phyloP scores from a whole-genome alignment of 768 basidiomycete genomes.

The Trametes cingulata region DNA sequence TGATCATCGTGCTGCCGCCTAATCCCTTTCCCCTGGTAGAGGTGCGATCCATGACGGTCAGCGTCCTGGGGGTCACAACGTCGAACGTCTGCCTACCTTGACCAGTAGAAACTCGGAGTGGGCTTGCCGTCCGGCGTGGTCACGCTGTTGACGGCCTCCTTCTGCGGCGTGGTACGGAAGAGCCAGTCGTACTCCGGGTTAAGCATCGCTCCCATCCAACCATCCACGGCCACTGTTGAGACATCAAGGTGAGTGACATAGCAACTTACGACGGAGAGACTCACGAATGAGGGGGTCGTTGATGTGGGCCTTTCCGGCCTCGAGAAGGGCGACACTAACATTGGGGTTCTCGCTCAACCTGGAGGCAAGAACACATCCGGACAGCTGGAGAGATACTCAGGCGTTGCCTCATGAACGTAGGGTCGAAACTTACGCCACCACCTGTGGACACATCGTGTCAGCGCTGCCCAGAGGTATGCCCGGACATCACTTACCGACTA shows the following conservation, averaged over 20 bases:
- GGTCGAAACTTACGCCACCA: constrained; percentile 1
- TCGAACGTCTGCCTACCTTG: not conserved
- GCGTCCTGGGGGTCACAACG: too few relatives aligned
- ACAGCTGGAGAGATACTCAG: constrained; percentile 14
- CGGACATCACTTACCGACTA: constrained; percentile 9
- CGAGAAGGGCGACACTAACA: constrained; percentile 38
- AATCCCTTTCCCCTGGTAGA: constrained; percentile 16
- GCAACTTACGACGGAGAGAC: too few relatives aligned
- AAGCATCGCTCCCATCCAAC: not conserved
- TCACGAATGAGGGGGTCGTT: constrained; percentile 8
- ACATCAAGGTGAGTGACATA: too few relatives aligned
- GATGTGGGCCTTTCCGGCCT: constrained; percentile 27
- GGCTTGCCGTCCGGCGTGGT: not conserved
- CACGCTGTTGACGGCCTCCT: not conserved
- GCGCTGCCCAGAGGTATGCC: not conserved
- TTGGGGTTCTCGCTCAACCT: constrained; percentile 38
- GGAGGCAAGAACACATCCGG: constrained; percentile 43
- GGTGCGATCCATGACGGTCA: not conserved
- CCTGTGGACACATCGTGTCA: not conserved
- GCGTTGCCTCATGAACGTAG: too few relatives aligned
- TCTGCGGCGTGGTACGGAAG: not conserved
- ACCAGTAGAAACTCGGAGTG: not conserved
- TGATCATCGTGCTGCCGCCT: constrained; percentile 48
- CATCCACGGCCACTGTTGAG: not conserved
- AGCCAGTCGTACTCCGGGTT: constrained; percentile 1